Conservation (phyloP, 345 rosid genomes). For the Euclidium syriacum region DNA sequence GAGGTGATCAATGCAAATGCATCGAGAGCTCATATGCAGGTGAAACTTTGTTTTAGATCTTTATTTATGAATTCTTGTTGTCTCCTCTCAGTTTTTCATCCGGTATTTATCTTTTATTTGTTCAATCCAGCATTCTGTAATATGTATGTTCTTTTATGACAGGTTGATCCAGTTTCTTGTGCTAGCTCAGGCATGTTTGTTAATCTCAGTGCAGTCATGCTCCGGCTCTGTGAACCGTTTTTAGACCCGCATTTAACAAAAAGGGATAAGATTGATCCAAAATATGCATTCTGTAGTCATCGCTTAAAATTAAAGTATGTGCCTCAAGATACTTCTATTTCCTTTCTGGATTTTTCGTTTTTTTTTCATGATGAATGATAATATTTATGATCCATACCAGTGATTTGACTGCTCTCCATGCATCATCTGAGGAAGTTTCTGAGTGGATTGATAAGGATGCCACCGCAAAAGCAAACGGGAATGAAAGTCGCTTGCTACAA, state of each 20-base stretch:
- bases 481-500: slow-evolving; percentile 54
- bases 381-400: slow-evolving; percentile 35
- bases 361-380: not conserved
- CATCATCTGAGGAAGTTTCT: slow-evolving; percentile 89
- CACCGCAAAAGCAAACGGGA: slow-evolving; percentile 32
- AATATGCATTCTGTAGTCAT: slow-evolving; percentile 58
- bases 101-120: not conserved
- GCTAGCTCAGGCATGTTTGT: slow-evolving; percentile 99
- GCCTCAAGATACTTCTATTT: not conserved
- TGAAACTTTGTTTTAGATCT: not conserved
- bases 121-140: not conserved
- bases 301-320: slow-evolving; percentile 84
- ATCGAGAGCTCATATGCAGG: slow-evolving; percentile 91
- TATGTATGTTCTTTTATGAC: slow-evolving; percentile 27
- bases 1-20: slow-evolving; percentile 92
- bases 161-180: slow-evolving; percentile 93
- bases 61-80: not conserved
- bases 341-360: not conserved
- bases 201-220: slow-evolving; percentile 96
- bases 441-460: slow-evolving; percentile 64
- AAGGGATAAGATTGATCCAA: slow-evolving; percentile 84
- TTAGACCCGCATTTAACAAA: slow-evolving; percentile 71
- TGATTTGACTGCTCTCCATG: slow-evolving; percentile 80
- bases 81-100: slow-evolving; percentile 2
- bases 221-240: slow-evolving; percentile 86